A percentile compares a stretch with the other conserved stretches of the same genome.
These are phyloP conservation scores for Penicillium sp. DNA, from an alignment of 2,329 filamentous ascomycete genomes.

Conservation along the genomic window DNA sequence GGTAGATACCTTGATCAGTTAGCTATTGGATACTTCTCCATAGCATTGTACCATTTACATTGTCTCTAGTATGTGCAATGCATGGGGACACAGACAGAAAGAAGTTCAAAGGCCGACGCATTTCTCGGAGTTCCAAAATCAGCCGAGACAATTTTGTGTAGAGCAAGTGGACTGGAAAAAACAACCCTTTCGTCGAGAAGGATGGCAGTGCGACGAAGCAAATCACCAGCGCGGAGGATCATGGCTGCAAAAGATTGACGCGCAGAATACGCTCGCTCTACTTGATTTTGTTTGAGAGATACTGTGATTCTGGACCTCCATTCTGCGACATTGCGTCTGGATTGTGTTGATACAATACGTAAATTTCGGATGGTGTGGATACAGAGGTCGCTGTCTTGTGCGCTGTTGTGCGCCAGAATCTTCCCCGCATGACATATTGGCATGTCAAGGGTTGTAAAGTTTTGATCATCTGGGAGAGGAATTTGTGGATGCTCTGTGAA, in stretches of 20 bases:
- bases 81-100: not conserved
- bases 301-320: constrained; percentile 64
- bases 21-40: not conserved
- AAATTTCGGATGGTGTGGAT: constrained; percentile 41
- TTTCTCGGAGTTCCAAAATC: constrained; percentile 63
- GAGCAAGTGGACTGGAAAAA: constrained; percentile 59
- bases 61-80: not conserved
- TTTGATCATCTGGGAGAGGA: constrained; percentile 38
- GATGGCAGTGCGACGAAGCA: constrained; percentile 59
- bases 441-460: constrained; percentile 44
- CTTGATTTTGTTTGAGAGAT: constrained; percentile 20
- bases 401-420: constrained; percentile 44
- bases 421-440: constrained; percentile 42
- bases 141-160: constrained; percentile 57
- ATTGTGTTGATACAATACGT: constrained; percentile 48
- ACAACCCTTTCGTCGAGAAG: constrained; percentile 53
- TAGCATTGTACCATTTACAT: not conserved
- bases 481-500: constrained; percentile 37
- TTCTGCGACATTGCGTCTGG: constrained; percentile 72
- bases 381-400: constrained; percentile 45
- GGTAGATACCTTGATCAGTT: not conserved
- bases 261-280: constrained; percentile 45
- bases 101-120: constrained; percentile 54
- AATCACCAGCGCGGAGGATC: constrained; percentile 55
- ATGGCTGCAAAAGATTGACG: constrained; percentile 60